A percentile compares a stretch with the other conserved stretches of the same genome.
These are phyloP conservation scores for Pelargonium fulgidum DNA, from an alignment of 441 rosid species.

Conservation along the genomic window DNA sequence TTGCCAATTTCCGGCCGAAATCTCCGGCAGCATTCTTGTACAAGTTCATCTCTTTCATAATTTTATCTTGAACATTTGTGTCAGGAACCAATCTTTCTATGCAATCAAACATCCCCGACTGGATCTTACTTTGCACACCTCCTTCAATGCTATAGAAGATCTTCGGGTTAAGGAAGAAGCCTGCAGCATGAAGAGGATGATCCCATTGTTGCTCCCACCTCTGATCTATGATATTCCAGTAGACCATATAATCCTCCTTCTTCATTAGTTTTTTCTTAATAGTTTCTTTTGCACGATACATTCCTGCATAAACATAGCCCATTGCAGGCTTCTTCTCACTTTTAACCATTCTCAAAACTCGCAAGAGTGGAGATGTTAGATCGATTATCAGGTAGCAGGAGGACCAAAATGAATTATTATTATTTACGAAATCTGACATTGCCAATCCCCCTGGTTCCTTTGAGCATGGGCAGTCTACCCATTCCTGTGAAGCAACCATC, in stretches of 20 bases:
- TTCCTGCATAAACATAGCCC: constrained; percentile 79
- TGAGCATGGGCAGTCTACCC: constrained; percentile 64
- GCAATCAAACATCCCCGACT: constrained; percentile 74
- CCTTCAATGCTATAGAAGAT: constrained; percentile 69
- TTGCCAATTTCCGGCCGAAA: constrained; percentile 80
- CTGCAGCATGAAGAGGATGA: constrained; percentile 78
- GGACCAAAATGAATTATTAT: constrained; percentile 69
- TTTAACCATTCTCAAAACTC: constrained; percentile 45
- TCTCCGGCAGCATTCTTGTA: constrained; percentile 78
- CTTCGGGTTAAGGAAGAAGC: constrained; percentile 86
- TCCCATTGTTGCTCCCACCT: constrained; percentile 67
- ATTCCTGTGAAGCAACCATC: constrained; percentile 87
- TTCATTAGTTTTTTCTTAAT: constrained; percentile 65
- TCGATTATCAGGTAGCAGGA: constrained; percentile 42
- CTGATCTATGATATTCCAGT: constrained; percentile 75
- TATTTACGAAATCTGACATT: constrained; percentile 53
- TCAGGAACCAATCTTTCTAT: constrained; percentile 76
- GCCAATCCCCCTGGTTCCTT: constrained; percentile 65
- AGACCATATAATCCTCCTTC: constrained; percentile 54
- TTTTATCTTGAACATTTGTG: constrained; percentile 56
- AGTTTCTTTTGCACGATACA: constrained; percentile 71
- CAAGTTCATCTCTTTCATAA: constrained; percentile 56
- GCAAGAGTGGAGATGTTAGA: constrained; percentile 58
- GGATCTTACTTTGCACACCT: constrained; percentile 54
- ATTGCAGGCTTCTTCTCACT: constrained; percentile 72